These are phyloP conservation scores for Thalassiosira hispida DNA, from an alignment of 352 stramenopile species.

Conservation along the genomic window DNA sequence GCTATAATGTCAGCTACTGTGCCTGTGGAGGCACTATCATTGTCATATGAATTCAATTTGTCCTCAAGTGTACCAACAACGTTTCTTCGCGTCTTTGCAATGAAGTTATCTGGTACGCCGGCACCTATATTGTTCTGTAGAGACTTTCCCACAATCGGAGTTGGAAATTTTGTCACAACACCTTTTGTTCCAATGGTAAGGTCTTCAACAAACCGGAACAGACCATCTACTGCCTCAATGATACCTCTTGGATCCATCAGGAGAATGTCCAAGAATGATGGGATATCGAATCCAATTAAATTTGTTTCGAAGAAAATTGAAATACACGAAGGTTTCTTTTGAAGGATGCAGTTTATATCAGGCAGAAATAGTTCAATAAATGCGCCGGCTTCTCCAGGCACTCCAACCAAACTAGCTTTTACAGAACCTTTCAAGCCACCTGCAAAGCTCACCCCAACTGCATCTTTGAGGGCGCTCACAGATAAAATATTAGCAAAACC, in stretches of 20 bases:
- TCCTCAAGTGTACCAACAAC: slow-evolving; percentile 25
- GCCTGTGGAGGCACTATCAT: neutral
- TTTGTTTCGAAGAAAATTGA: neutral
- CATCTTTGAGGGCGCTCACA: neutral
- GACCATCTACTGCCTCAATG: slow-evolving; percentile 14
- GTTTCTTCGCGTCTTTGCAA: slow-evolving; percentile 4
- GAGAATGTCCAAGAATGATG: slow-evolving; percentile 21
- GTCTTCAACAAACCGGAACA: slow-evolving; percentile 21
- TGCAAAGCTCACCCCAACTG: neutral
- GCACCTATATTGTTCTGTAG: slow-evolving; percentile 1
- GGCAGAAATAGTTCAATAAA: neutral
- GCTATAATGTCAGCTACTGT: slow-evolving; percentile 6
- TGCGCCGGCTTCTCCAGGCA: neutral
- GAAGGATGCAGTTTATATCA: slow-evolving; percentile 11
- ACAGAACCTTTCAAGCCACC: neutral
- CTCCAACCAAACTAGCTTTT: neutral
- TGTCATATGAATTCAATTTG: slow-evolving; percentile 8
- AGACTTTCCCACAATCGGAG: slow-evolving; percentile 4
- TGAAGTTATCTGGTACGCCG: slow-evolving; percentile 13
- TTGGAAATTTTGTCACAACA: slow-evolving; percentile 22
- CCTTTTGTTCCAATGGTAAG: slow-evolving; percentile 16
- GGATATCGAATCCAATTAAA: neutral
- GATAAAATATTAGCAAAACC: neutral
- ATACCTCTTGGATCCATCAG: slow-evolving; percentile 15
- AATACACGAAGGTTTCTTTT: neutral